phyloP scores from a whole-genome alignment of 1,139 yeast species.

The Taphrina deformans region DNA sequence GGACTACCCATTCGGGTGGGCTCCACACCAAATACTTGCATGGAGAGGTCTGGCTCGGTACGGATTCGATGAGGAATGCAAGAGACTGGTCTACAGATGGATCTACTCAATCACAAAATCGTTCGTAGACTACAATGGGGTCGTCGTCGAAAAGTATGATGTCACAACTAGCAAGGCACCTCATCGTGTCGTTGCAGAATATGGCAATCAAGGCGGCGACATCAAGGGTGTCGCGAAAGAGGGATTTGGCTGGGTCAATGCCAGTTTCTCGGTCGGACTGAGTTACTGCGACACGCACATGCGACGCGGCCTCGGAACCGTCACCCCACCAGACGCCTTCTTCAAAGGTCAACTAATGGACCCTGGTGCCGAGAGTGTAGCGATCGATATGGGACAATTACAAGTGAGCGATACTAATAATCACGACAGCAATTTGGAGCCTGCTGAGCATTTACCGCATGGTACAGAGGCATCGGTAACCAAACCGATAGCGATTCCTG shows the following conservation, averaged over 20 bases:
- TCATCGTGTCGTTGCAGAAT: conserved; percentile 91
- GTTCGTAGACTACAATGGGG: conserved; percentile 91
- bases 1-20: conserved; percentile 99
- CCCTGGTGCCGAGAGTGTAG: not conserved
- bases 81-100: conserved; percentile 84
- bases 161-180: conserved; percentile 82
- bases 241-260: conserved; percentile 94
- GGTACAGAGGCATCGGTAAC: not conserved
- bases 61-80: conserved; percentile 65
- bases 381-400: conserved; percentile 1
- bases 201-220: conserved; percentile 93
- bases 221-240: conserved; percentile 93
- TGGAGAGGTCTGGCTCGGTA: conserved; percentile 84
- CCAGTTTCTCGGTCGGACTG: conserved; percentile 76
- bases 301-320: conserved; percentile 73
- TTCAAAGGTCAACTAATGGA: conserved; percentile 44
- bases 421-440: not conserved
- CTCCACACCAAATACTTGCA: conserved; percentile 93
- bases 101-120: conserved; percentile 84
- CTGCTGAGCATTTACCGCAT: not conserved
- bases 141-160: conserved; percentile 93
- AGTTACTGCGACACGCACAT: conserved; percentile 68
- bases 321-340: conserved; percentile 75
- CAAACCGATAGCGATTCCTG: not conserved
- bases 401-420: not conserved